These are phyloP conservation scores for Neurospora pannonica DNA, from an alignment of 495 filamentous ascomycete genomes.

Conservation along the genomic window DNA sequence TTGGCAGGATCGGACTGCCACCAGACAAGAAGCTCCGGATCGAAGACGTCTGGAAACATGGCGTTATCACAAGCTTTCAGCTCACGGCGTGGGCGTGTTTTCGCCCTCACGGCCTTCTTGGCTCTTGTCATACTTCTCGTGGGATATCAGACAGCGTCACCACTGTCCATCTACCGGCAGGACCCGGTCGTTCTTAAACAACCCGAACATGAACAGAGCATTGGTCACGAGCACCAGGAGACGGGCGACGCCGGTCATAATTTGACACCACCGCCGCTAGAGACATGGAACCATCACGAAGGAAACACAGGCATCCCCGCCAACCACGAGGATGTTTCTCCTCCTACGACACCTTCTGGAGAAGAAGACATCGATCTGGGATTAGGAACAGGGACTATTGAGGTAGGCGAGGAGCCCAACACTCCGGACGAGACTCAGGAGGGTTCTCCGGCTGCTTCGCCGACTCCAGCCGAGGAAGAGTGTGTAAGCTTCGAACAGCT, in stretches of 20 bases:
- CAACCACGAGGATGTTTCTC: neutral
- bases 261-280: neutral
- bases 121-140: neutral
- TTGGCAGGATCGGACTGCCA: neutral
- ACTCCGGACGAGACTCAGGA: neutral
- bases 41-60: neutral
- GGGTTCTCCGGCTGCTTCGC: neutral
- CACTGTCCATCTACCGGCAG: neutral
- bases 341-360: neutral
- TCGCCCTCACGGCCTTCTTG: neutral
- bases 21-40: neutral
- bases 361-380: neutral
- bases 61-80: neutral
- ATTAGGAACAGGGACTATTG: neutral
- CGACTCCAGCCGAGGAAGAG: neutral
- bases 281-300: neutral
- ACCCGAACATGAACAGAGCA: neutral
- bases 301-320: neutral
- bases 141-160: neutral
- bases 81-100: neutral
- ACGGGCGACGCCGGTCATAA: neutral
- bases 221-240: neutral
- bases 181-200: neutral
- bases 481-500: constrained; percentile 14
- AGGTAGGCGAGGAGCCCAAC: neutral